A percentile compares a stretch with the other conserved stretches of the same genome.
Evolutionary conservation across 805 yeast species (phyloP).

Genomic region (Lipomyces oligophaga): DNA sequence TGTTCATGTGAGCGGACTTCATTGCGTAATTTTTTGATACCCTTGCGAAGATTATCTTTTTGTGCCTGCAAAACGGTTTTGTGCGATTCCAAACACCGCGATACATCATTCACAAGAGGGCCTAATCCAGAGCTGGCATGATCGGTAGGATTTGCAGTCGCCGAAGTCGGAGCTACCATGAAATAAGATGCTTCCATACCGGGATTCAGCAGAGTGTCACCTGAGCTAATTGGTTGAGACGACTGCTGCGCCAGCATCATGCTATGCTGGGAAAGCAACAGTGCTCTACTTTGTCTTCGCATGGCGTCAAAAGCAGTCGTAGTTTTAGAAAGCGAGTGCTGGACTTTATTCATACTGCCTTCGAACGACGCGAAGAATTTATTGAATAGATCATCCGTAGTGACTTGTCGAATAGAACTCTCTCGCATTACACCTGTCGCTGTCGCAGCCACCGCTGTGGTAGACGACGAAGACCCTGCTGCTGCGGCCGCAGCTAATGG

Average conservation of each 20-base stretch:
- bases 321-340: constrained; percentile 22
- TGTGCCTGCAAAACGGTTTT: constrained; percentile 35
- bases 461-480: no score
- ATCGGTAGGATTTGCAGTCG: constrained; percentile 20
- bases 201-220: not conserved
- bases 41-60: constrained; percentile 33
- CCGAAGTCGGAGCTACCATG: constrained; percentile 30
- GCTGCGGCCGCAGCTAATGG: constrained; percentile 11
- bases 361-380: constrained; percentile 30
- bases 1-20: constrained; percentile 43
- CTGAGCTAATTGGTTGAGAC: not conserved
- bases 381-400: constrained; percentile 31
- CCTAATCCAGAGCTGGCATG: not conserved
- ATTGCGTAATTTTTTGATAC: constrained; percentile 36
- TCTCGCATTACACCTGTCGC: not conserved
- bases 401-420: not conserved
- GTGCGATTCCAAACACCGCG: constrained; percentile 28
- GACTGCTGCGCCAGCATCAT: not conserved
- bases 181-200: constrained; percentile 34
- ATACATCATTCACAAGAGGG: constrained; percentile 2
- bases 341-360: constrained; percentile 20
- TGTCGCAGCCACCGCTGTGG: constrained; percentile 7
- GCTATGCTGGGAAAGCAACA: not conserved
- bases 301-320: constrained; percentile 25
- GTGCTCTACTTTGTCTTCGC: constrained; percentile 4